Base-by-base conservation (phyloP, 2,329 filamentous ascomycete species). In the Penicillium sp. region DNA sequence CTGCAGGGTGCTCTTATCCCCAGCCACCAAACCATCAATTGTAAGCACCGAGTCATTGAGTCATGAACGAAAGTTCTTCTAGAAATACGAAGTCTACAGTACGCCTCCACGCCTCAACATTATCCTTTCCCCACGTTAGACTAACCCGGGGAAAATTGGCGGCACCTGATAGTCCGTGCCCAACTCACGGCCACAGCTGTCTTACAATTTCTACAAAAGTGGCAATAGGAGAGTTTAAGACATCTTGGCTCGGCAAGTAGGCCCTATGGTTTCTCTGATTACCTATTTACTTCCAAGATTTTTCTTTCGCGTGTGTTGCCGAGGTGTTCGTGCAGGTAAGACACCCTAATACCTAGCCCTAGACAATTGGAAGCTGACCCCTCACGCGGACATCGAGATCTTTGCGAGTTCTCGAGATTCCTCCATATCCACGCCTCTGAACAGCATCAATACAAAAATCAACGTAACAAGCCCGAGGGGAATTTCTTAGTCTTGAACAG, bases 171-270 rank as follows among this genome's bases (percentile, higher is more conserved):
- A 49, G 38, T 53, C 50, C 35, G 50, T 42, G 50, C 50, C 31
- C 45, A 20, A 35, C 6, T 48, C 14, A 45, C 12, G 12, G n/a
- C 6, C 38, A 35, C 41, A 28, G 5, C 43, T 28, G 22, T 51
- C 17, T 43, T 43, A 17, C 38, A 14, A 52, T 17, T 38, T 41
- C 22, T n/a, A 25, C 41, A 14, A 20, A n/a, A n/a, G 47, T 57
- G 45, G 43, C 43, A 22, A 25, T 34, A 12, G 39, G 22, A 63
- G 31, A 54, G 53, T 60, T 55, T 37, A 50, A 57, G 62, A 56
- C 60, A 62, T 28, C 11, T 43, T n/a, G 10, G 38, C 37, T 34
- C 20, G 34, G 28, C 45, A 20, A n/a, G 20, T 8, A 49, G 5
- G 14, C 14, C 17, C 22, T 20, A 17, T n/a, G 39, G 11, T 10